phyloP scores from a whole-genome alignment of 257 asterid species.

The Solanum chmielewskii region DNA sequence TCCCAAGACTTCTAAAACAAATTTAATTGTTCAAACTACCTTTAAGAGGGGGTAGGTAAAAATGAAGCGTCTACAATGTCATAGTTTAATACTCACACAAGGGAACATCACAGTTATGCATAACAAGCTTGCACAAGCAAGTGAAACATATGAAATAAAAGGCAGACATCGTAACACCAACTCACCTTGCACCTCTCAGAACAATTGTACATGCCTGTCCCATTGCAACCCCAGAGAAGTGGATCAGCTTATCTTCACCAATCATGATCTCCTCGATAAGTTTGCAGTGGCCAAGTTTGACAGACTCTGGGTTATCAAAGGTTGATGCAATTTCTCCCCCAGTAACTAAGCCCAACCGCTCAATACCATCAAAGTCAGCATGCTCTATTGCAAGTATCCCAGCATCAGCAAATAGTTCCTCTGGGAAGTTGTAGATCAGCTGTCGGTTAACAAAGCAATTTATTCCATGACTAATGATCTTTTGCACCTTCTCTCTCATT shows the following conservation, averaged over 20 bases:
- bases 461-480: slow-evolving; percentile 83
- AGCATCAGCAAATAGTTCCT: slow-evolving; percentile 95
- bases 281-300: slow-evolving; percentile 89
- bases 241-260: slow-evolving; percentile 95
- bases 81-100: not conserved
- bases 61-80: not conserved
- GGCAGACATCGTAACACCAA: not conserved
- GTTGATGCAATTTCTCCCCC: slow-evolving; percentile 98
- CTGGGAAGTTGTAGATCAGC: slow-evolving; percentile 90
- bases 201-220: slow-evolving; percentile 98
- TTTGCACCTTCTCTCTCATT: slow-evolving; percentile 92
- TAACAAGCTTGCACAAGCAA: not conserved
- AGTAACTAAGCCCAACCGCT: slow-evolving; percentile 87
- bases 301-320: slow-evolving; percentile 93
- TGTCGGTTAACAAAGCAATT: slow-evolving; percentile 94
- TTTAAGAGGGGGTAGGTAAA: too few species aligned
- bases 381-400: slow-evolving; percentile 96
- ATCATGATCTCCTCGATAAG: slow-evolving; percentile 96
- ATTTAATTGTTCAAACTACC: not conserved
- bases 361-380: slow-evolving; percentile 99
- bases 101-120: not conserved
- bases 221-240: slow-evolving; percentile 95
- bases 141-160: not conserved
- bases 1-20: not conserved
- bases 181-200: slow-evolving; percentile 89